Percentiles rank a stretch among this genome's conserved stretches.
These are phyloP conservation scores for Botryotinia globosa DNA, from an alignment of 2,329 filamentous ascomycete genomes.

Conservation along the genomic window DNA sequence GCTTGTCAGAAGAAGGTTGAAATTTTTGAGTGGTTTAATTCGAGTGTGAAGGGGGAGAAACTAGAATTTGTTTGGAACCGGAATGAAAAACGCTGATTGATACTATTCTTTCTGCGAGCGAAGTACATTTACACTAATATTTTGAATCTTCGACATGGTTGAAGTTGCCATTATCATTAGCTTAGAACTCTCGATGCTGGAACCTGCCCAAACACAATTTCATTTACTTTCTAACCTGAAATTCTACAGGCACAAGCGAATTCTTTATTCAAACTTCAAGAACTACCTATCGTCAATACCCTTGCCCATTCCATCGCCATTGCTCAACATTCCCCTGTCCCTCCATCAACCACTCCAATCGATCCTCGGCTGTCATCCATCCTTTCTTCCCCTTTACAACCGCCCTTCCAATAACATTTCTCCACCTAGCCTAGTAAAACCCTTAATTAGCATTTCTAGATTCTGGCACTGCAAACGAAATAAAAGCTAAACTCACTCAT, in stretches of 20 bases:
- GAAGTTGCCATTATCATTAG: neutral
- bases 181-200: neutral
- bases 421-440: constrained; percentile 47
- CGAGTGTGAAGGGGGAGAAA: constrained; percentile 48
- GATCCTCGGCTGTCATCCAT: constrained; percentile 37
- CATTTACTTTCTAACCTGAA: neutral
- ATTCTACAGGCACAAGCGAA: neutral
- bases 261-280: neutral
- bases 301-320: constrained; percentile 11
- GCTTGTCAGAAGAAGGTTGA: constrained; percentile 44
- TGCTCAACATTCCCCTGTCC: constrained; percentile 24
- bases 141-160: neutral
- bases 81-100: too few species aligned
- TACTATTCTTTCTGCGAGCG: too few species aligned
- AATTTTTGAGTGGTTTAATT: constrained; percentile 57
- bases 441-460: constrained; percentile 13
- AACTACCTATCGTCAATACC: neutral
- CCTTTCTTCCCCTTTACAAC: constrained; percentile 34
- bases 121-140: neutral
- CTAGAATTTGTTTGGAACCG: constrained; percentile 42
- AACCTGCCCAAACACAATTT: neutral
- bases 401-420: constrained; percentile 44
- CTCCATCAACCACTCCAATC: constrained; percentile 36
- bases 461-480: neutral
- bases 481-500: neutral